phyloP scores from a whole-genome alignment of 768 basidiomycete genomes.

The Boletus bicolor region DNA sequence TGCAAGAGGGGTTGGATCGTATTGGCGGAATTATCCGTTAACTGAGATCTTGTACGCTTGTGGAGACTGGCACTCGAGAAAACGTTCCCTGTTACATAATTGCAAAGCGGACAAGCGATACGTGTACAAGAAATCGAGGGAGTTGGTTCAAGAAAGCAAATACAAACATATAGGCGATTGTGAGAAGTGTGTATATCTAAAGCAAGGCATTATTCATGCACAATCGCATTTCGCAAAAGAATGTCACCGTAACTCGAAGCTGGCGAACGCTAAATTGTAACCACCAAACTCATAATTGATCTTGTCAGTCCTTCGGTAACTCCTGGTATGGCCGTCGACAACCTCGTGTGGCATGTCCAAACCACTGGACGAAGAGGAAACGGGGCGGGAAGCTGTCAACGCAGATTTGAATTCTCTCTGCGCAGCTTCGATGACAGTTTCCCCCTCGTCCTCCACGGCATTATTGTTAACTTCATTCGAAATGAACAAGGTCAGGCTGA shows the following conservation, averaged over 20 bases:
- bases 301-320: constrained; percentile 86
- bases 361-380: constrained; percentile 22
- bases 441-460: constrained; percentile 44
- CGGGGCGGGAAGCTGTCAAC: constrained; percentile 35
- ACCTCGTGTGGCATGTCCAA: constrained; percentile 15
- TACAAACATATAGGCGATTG: constrained; percentile 16
- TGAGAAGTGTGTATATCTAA: constrained; percentile 19
- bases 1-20: background rate
- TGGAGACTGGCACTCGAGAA: constrained; percentile 3
- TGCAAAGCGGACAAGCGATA: constrained; percentile 16
- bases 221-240: constrained; percentile 8
- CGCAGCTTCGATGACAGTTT: constrained; percentile 62
- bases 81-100: constrained; percentile 17
- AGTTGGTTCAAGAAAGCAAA: constrained; percentile 10
- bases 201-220: constrained; percentile 20
- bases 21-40: background rate
- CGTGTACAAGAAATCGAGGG: constrained; percentile 15
- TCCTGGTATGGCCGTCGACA: constrained; percentile 23
- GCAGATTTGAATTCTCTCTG: constrained; percentile 74
- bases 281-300: constrained; percentile 98
- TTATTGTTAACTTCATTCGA: constrained; percentile 55
- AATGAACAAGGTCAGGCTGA: constrained; percentile 89
- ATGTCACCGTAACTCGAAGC: constrained; percentile 59
- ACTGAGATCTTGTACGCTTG: background rate
- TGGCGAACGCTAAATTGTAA: constrained; percentile 87